A percentile compares a stretch with the other conserved stretches of the same genome.
These are phyloP conservation scores for Yarrowia deformans DNA, from an alignment of 805 yeast genomes.

Conservation along the genomic window DNA sequence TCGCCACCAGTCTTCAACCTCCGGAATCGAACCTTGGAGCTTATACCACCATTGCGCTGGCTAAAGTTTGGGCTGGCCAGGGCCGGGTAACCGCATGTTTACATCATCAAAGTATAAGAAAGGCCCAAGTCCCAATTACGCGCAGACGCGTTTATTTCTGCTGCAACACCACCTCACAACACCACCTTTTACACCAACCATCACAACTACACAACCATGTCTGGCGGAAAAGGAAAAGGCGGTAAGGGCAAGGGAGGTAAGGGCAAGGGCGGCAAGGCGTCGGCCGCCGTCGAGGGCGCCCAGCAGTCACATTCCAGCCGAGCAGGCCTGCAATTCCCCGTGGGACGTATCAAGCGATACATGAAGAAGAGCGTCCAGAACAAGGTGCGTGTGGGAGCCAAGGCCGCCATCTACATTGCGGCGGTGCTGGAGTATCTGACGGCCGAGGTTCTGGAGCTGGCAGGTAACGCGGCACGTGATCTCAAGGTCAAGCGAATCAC, in stretches of 20 bases:
- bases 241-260: slow-evolving; percentile 96
- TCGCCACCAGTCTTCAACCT: background rate
- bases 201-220: slow-evolving; percentile 27
- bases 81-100: slow-evolving; percentile 37
- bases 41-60: background rate
- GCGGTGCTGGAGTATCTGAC: slow-evolving; percentile 97
- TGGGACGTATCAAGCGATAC: slow-evolving; percentile 98
- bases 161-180: slow-evolving; percentile 18
- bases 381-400: slow-evolving; percentile 79
- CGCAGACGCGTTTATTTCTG: slow-evolving; percentile 39
- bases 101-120: slow-evolving; percentile 39
- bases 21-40: slow-evolving; percentile 14
- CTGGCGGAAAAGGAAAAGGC: slow-evolving; percentile 40
- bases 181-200: slow-evolving; percentile 13
- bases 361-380: slow-evolving; percentile 90
- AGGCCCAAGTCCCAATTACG: slow-evolving; percentile 27
- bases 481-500: slow-evolving; percentile 95
- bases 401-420: slow-evolving; percentile 92
- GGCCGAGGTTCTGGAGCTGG: slow-evolving; percentile 97
- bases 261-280: slow-evolving; percentile 90
- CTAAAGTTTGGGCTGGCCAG: slow-evolving; percentile 28
- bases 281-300: slow-evolving; percentile 60
- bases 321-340: slow-evolving; percentile 92
- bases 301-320: slow-evolving; percentile 87
- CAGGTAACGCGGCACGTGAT: slow-evolving; percentile 98